Evolutionary conservation across 805 yeast species (phyloP).

Genomic region (Tetrapisispora nanseiensis): DNA sequence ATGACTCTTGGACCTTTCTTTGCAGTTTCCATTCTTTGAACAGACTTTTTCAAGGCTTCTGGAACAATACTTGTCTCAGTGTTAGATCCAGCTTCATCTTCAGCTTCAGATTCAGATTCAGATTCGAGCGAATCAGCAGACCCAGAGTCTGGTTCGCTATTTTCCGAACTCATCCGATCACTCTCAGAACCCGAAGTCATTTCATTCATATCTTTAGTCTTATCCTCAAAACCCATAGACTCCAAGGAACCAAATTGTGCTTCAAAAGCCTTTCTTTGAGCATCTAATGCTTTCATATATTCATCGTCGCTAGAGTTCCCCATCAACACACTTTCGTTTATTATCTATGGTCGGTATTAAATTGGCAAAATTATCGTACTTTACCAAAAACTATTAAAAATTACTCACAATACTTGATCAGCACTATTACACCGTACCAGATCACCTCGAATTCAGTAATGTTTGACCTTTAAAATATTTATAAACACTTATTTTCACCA

Average conservation of each 20-base stretch:
- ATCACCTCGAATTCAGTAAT: too few relatives aligned
- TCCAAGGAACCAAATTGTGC: constrained; percentile 55
- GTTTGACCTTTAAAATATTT: too few relatives aligned
- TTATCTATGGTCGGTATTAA: too few relatives aligned
- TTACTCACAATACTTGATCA: too few relatives aligned
- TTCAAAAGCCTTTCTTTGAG: constrained; percentile 50
- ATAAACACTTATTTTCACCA: neutral
- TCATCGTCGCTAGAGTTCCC: constrained; percentile 11
- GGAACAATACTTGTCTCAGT: neutral
- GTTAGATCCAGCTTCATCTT: constrained; percentile 5
- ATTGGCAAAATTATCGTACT: too few relatives aligned
- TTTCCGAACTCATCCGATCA: too few relatives aligned
- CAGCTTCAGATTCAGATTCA: constrained; percentile 7
- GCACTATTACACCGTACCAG: too few relatives aligned
- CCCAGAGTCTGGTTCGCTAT: too few relatives aligned
- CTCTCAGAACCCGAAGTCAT: constrained; percentile 2
- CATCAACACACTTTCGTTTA: too few relatives aligned
- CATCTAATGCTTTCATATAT: constrained; percentile 32
- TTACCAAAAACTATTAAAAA: too few relatives aligned
- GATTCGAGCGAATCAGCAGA: constrained; percentile 16
- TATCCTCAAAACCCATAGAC: constrained; percentile 43
- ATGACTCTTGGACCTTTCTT: constrained; percentile 16
- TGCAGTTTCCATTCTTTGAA: neutral
- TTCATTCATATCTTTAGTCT: constrained; percentile 22
- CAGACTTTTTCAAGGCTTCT: constrained; percentile 8